A percentile compares a stretch with the other conserved stretches of the same genome.
Evolutionary conservation across 352 stramenopile genomes (phyloP).

Genomic region (Phytophthora europaea): DNA sequence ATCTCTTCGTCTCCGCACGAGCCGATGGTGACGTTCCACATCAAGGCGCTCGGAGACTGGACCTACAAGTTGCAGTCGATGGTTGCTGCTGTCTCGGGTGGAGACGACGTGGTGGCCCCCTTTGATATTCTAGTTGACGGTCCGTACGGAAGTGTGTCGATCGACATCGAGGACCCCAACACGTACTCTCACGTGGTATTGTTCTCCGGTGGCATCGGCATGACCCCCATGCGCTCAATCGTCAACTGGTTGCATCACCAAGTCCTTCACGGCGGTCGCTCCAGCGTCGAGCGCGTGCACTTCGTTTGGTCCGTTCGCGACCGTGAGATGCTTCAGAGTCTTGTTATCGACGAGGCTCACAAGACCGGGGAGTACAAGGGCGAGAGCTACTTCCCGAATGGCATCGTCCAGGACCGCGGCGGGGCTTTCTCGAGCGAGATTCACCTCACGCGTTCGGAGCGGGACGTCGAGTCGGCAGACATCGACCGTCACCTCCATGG

Average conservation of each 20-base stretch:
- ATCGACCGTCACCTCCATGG: slow-evolving; percentile 33
- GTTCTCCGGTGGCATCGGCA: slow-evolving; percentile 55
- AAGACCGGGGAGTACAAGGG: slow-evolving; percentile 2
- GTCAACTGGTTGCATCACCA: slow-evolving; percentile 50
- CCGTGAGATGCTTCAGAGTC: slow-evolving; percentile 39
- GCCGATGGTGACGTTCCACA: slow-evolving; percentile 70
- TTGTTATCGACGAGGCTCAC: slow-evolving; percentile 28
- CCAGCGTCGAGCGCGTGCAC: slow-evolving; percentile 39
- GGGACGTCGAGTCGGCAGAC: slow-evolving; percentile 34
- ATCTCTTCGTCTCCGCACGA: slow-evolving; percentile 79
- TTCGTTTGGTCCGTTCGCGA: slow-evolving; percentile 64
- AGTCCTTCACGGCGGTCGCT: slow-evolving; percentile 20
- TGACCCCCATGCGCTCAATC: slow-evolving; percentile 58
- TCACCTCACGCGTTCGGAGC: slow-evolving; percentile 41
- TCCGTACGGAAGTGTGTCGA: slow-evolving; percentile 49
- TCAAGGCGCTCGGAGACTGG: slow-evolving; percentile 72
- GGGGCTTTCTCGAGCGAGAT: slow-evolving; percentile 48
- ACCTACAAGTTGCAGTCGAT: slow-evolving; percentile 49
- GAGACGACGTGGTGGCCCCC: background rate
- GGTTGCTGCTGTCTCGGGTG: slow-evolving; percentile 4
- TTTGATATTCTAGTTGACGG: slow-evolving; percentile 59
- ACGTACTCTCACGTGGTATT: slow-evolving; percentile 63
- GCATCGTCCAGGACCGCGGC: slow-evolving; percentile 1
- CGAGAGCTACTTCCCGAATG: slow-evolving; percentile 37
- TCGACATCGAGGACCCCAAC: slow-evolving; percentile 45